These are phyloP conservation scores for Rhytidiadelphus loreus DNA, from an alignment of 225 moss, liverwort and hornwort genomes.

Conservation along the genomic window DNA sequence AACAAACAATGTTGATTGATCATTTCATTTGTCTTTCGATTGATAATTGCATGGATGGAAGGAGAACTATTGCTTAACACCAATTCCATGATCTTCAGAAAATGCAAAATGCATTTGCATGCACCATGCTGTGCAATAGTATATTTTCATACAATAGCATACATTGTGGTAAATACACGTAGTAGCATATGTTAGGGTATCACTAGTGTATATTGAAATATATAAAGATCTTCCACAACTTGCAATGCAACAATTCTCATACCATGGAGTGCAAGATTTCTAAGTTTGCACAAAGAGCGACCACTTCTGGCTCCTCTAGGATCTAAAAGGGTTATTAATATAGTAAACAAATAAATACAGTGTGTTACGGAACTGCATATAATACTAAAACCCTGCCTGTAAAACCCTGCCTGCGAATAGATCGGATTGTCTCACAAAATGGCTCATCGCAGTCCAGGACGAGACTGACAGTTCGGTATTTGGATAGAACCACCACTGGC, in stretches of 20 bases:
- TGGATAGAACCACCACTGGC: neutral
- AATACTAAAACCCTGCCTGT: neutral
- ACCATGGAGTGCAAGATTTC: neutral
- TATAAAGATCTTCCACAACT: too few species aligned
- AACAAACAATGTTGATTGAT: too few species aligned
- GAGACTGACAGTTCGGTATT: neutral
- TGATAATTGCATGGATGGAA: too few species aligned
- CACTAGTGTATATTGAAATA: neutral
- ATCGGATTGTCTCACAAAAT: neutral
- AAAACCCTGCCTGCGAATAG: neutral
- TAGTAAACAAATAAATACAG: neutral
- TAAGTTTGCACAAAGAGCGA: neutral
- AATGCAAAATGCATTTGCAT: neutral
- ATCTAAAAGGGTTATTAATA: neutral
- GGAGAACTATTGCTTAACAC: too few species aligned
- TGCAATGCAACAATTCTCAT: neutral
- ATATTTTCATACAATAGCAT: neutral
- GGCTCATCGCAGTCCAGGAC: neutral
- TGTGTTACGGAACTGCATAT: neutral
- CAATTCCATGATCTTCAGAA: neutral
- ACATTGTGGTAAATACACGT: neutral
- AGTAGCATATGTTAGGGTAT: neutral
- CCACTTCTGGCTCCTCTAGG: neutral
- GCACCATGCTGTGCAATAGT: neutral
- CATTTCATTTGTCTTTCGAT: too few species aligned